Base-by-base conservation (phyloP, 192 early-diverging fungal genomes). In the Allomyces javanicus region DNA sequence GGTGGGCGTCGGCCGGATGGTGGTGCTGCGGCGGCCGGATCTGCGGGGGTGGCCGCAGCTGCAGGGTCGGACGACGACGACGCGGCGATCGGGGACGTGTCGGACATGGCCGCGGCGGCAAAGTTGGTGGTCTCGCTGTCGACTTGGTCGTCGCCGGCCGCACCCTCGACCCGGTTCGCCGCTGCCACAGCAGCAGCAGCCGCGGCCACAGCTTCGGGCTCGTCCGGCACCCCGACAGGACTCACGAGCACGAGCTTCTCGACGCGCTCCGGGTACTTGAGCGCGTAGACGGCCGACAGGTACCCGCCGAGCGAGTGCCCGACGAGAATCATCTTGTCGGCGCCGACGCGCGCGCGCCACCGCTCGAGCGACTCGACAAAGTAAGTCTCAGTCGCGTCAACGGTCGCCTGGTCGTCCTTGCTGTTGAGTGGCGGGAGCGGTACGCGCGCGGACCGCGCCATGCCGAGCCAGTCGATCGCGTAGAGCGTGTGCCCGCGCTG, bases 271-370 rank as follows among this genome's bases (percentile, higher is more conserved):
- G 93, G 92, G 69, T 94, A 87, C 67, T 88, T 87, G 24, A 94
- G 73, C 9, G 95, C 88, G 69, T 98, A 98, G 9, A 81, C 79
- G 0, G 86, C 67, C 7, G 86, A 80, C 70, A 98, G 80, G 74
- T 95, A 97, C 9, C 92, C 95, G 33, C 90, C 90, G 24, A 93
- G 81, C 64, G 82, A 86, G 72, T 93, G 90, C 6, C 91, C 93
- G 40, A 86, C 75, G 62, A 97, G 73, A 10, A 86, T 85, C 85
- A 95, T 14, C 67, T 82, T 87, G 64, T 91, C 85, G 69, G 94
- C 82, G 22, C 83, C 79, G 63, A 90, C 80, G 11, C 76, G 75
- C 67, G 85, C 68, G 24, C 93, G 81, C 93, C 92, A 94, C 61
- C 85, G 80, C 71, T 95, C 95, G 24, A 97, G 75, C 44, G 89